Conservation (phyloP, 257 asterid species). For the Solanum paucissectum region DNA sequence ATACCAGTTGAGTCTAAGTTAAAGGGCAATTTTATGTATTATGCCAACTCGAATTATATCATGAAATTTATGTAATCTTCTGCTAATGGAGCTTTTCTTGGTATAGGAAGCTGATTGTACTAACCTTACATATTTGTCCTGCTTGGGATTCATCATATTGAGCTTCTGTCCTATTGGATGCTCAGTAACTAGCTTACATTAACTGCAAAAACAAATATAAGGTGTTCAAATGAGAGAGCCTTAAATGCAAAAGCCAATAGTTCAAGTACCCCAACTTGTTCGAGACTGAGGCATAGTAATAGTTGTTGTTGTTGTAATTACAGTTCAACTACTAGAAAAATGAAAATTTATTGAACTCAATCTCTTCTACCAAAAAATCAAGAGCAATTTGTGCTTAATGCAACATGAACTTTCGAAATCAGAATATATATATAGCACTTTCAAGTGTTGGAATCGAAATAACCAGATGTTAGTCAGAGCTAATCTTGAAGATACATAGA, state of each 20-base stretch:
- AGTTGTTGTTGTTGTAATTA: not conserved
- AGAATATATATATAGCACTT: not conserved
- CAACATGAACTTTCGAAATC: not conserved
- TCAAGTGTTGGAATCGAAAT: not conserved
- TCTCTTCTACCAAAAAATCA: not conserved
- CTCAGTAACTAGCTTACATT: not conserved
- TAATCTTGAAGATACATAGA: not conserved
- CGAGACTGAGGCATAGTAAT: not conserved
- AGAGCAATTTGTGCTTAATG: not conserved
- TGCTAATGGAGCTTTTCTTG: too few species aligned
- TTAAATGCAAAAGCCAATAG: not conserved
- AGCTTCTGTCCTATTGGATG: not conserved
- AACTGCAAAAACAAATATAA: not conserved
- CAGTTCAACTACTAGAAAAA: not conserved
- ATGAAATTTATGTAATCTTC: too few species aligned
- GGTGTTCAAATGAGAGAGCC: not conserved
- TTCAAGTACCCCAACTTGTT: not conserved
- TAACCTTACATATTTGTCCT: slow-evolving; percentile 20
- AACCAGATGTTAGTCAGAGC: not conserved
- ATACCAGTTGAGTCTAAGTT: not conserved
- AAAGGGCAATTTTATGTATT: too few species aligned
- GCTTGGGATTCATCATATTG: slow-evolving; percentile 5
- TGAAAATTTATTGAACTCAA: not conserved
- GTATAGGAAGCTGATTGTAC: too few species aligned
- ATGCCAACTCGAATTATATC: too few species aligned